Evolutionary conservation across 108 stramenopile genomes (phyloP).

Genomic region (Chaetoceros muelleri): DNA sequence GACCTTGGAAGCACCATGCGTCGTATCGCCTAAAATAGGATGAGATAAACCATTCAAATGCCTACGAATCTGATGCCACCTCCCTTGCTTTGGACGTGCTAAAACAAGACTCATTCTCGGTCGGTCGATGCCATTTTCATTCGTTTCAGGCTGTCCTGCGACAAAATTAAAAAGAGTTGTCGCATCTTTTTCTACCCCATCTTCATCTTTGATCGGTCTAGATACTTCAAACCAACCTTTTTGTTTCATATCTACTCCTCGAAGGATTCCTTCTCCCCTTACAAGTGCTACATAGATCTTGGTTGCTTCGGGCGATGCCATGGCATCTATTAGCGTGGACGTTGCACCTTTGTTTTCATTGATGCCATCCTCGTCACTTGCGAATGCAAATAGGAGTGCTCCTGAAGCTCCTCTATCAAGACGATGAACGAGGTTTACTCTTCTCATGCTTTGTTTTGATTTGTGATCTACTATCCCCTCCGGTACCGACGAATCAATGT

Average conservation of each 20-base stretch:
- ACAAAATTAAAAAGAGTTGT: constrained; percentile 61
- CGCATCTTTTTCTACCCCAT: constrained; percentile 50
- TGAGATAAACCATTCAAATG: constrained; percentile 75
- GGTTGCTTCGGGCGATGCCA: constrained; percentile 28
- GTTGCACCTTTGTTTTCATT: constrained; percentile 12
- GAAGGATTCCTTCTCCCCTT: constrained; percentile 65
- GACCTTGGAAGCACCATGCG: constrained; percentile 51
- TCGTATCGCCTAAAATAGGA: constrained; percentile 75
- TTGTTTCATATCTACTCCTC: constrained; percentile 44
- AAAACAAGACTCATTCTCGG: constrained; percentile 59
- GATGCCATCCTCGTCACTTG: constrained; percentile 24
- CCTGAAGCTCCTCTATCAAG: constrained; percentile 74
- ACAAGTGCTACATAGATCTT: constrained; percentile 82
- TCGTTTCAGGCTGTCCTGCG: constrained; percentile 44
- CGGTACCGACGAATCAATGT: constrained; percentile 27
- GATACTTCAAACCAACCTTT: constrained; percentile 65
- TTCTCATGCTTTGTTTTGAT: constrained; percentile 18
- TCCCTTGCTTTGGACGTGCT: constrained; percentile 62
- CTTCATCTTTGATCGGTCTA: constrained; percentile 64
- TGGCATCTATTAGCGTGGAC: constrained; percentile 33
- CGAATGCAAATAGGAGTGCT: constrained; percentile 45
- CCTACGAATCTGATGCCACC: constrained; percentile 84
- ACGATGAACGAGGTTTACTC: constrained; percentile 73
- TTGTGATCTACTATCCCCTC: not conserved
- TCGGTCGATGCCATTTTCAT: constrained; percentile 24